A percentile compares a stretch with the other conserved stretches of the same genome.
Evolutionary conservation across 306 rosid species (phyloP).

Genomic region (Ziziphus jujuba): DNA sequence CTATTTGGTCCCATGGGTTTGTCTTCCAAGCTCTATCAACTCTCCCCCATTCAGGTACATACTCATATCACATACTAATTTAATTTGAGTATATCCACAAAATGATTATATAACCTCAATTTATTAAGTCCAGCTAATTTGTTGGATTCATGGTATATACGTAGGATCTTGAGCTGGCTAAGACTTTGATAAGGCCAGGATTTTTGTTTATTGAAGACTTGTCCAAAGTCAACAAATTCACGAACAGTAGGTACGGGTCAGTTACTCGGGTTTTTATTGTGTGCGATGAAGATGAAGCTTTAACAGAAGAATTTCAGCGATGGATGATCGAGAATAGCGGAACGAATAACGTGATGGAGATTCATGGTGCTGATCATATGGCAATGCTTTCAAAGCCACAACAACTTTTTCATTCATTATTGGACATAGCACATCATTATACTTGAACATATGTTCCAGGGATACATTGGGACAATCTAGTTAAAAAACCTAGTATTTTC

Average conservation of each 20-base stretch:
- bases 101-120: not conserved
- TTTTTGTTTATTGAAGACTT: slow-evolving; percentile 42
- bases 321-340: slow-evolving; percentile 54
- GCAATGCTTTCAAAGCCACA: slow-evolving; percentile 38
- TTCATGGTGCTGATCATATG: slow-evolving; percentile 50
- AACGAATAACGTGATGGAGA: slow-evolving; percentile 33
- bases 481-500: too few species aligned
- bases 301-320: slow-evolving; percentile 27
- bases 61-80: too few species aligned
- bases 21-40: slow-evolving; percentile 31
- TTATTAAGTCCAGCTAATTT: too few species aligned
- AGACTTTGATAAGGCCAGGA: slow-evolving; percentile 33
- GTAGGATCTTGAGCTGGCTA: slow-evolving; percentile 52
- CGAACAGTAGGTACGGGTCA: slow-evolving; percentile 43
- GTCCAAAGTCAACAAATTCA: slow-evolving; percentile 30
- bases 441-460: too few species aligned
- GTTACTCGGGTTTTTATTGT: slow-evolving; percentile 33
- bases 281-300: slow-evolving; percentile 27
- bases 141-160: not conserved
- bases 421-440: not conserved
- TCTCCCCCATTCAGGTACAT: slow-evolving; percentile 44
- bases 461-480: too few species aligned
- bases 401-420: slow-evolving; percentile 9
- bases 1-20: slow-evolving; percentile 22
- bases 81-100: too few species aligned